phyloP scores from a whole-genome alignment of 352 stramenopile species.

The Chrysophaeum taylorii region DNA sequence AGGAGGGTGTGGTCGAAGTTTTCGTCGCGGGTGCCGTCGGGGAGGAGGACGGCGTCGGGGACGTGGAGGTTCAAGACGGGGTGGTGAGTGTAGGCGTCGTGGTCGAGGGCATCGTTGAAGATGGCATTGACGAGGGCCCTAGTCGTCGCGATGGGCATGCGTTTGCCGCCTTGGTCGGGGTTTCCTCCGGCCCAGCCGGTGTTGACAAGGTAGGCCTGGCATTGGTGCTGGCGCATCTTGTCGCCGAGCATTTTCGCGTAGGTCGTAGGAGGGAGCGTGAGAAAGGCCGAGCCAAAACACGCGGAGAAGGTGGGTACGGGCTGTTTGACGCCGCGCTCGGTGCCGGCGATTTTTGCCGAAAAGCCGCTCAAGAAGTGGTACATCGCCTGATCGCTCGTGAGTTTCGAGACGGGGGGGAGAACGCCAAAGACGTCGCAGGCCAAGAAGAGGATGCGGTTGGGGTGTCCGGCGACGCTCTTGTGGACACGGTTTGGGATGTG shows the following conservation, averaged over 20 bases:
- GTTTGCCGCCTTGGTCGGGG: slow-evolving; percentile 81
- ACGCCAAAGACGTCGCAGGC: slow-evolving; percentile 96
- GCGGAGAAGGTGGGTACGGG: slow-evolving; percentile 86
- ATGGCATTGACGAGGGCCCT: slow-evolving; percentile 89
- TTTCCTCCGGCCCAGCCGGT: slow-evolving; percentile 90
- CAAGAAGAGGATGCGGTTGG: slow-evolving; percentile 93
- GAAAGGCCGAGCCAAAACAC: slow-evolving; percentile 93
- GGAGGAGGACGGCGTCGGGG: slow-evolving; percentile 68
- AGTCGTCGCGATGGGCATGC: slow-evolving; percentile 94
- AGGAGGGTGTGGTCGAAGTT: slow-evolving; percentile 71
- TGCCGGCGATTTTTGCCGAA: slow-evolving; percentile 95
- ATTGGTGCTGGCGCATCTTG: slow-evolving; percentile 87
- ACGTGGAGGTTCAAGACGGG: slow-evolving; percentile 86
- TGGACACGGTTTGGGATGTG: slow-evolving; percentile 89
- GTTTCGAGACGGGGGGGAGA: slow-evolving; percentile 84
- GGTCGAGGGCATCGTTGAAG: slow-evolving; percentile 84
- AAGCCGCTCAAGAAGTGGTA: slow-evolving; percentile 97
- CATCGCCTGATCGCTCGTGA: slow-evolving; percentile 85
- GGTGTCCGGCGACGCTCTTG: slow-evolving; percentile 77
- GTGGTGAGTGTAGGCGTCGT: slow-evolving; percentile 66
- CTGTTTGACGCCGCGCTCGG: slow-evolving; percentile 89
- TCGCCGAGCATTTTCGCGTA: slow-evolving; percentile 91
- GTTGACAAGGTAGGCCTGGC: slow-evolving; percentile 89
- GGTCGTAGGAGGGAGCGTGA: slow-evolving; percentile 87
- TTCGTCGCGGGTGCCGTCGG: slow-evolving; percentile 19